phyloP scores from a whole-genome alignment of 2,329 filamentous ascomycete species.

The Penicillium corylophilum region DNA sequence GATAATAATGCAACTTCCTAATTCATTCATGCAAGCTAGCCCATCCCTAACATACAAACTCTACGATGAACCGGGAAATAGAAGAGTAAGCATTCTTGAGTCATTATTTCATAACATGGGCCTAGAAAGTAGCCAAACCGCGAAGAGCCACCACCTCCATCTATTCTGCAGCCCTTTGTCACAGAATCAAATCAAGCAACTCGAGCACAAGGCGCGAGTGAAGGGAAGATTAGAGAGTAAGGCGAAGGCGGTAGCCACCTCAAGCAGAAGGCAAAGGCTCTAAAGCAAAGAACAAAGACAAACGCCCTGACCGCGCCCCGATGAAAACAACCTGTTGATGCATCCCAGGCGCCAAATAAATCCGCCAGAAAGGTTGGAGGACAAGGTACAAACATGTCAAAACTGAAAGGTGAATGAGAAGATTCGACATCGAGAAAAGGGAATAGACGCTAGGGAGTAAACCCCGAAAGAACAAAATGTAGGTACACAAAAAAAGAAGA shows the following conservation, averaged over 20 bases:
- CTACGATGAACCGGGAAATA: neutral
- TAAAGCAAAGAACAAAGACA: neutral
- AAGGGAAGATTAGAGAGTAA: neutral
- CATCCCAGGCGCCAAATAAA: conserved; percentile 8
- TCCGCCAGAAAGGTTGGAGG: neutral
- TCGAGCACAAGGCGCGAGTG: neutral
- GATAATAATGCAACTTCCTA: no score
- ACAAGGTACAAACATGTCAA: neutral
- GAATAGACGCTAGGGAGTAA: neutral
- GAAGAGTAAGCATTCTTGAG: neutral
- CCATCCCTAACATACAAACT: no score
- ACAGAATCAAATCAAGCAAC: neutral
- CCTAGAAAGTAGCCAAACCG: neutral
- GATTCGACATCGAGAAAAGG: conserved; percentile 5
- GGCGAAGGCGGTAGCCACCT: neutral
- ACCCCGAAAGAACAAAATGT: conserved; percentile 4
- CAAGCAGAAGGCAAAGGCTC: neutral
- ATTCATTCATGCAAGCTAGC: no score
- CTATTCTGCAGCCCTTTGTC: neutral
- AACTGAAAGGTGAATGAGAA: conserved; percentile 3
- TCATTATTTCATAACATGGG: conserved; percentile 11
- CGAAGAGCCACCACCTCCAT: neutral
- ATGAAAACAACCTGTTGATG: conserved; percentile 9
- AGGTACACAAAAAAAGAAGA: conserved; percentile 18
- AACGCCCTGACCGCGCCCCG: conserved; percentile 4